Evolutionary conservation across 1,284 basidiomycete species (phyloP).

Genomic region (Fomes fomentarius): DNA sequence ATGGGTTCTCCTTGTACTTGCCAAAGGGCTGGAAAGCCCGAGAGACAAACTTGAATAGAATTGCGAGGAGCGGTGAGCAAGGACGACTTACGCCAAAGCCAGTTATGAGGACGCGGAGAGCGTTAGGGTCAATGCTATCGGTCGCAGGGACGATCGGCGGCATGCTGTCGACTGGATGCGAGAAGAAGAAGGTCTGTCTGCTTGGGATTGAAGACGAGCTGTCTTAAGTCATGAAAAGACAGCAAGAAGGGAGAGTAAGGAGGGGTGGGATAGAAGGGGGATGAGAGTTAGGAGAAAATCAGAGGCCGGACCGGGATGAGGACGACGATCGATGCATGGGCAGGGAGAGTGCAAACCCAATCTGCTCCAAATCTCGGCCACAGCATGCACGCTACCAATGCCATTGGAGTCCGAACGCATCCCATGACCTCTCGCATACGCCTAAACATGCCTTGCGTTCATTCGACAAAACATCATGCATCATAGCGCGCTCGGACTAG

Average conservation of each 20-base stretch:
- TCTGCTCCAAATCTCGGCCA: conserved; percentile 13
- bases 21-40: conserved; percentile 51
- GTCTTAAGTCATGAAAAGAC: too few species aligned
- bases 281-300: neutral
- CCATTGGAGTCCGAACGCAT: too few species aligned
- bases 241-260: too few species aligned
- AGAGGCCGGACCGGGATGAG: conserved; percentile 1
- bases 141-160: conserved; percentile 20
- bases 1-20: conserved; percentile 58
- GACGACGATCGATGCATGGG: conserved; percentile 7
- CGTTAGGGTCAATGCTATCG: conserved; percentile 31
- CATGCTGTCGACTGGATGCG: conserved; percentile 5
- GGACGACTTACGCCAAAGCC: conserved; percentile 60
- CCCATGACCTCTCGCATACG: too few species aligned
- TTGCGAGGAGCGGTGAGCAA: neutral
- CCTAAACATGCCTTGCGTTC: too few species aligned
- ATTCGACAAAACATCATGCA: too few species aligned
- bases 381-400: neutral
- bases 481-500: too few species aligned
- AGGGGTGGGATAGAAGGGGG: neutral
- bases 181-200: conserved; percentile 1
- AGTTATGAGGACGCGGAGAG: conserved; percentile 54
- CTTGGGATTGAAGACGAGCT: too few species aligned
- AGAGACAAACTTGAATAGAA: neutral
- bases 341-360: neutral